Percentiles rank a stretch among this genome's conserved stretches.
Conservation (phyloP, 164 flowering plant species). For the Nymphaea colorata region DNA sequence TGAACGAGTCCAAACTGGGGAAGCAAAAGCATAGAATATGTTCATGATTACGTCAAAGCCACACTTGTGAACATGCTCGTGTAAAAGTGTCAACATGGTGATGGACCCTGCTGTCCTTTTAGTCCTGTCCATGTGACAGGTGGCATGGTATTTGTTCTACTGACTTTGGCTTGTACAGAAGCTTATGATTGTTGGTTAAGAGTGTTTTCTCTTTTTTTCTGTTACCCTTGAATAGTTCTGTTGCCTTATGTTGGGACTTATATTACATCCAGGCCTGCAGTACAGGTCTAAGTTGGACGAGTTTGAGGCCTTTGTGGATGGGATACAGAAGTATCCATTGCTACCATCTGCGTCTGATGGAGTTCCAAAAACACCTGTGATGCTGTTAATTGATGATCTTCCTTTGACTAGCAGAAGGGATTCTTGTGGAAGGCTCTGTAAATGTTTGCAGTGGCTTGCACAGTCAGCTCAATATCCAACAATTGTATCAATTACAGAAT, state of each 20-base stretch:
- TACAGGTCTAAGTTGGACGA: constrained; percentile 92
- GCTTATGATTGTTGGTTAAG: too few relatives aligned
- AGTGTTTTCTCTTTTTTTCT: not conserved
- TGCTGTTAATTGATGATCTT: constrained; percentile 83
- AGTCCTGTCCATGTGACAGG: too few relatives aligned
- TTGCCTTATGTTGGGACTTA: not conserved
- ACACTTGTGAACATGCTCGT: too few relatives aligned
- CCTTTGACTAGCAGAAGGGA: constrained; percentile 57
- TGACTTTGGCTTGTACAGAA: too few relatives aligned
- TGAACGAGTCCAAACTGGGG: too few relatives aligned
- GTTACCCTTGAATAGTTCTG: not conserved
- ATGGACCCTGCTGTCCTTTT: too few relatives aligned
- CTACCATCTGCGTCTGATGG: constrained; percentile 22
- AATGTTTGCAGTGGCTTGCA: constrained; percentile 62
- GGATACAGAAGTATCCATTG: constrained; percentile 60
- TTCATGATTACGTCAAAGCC: too few relatives aligned
- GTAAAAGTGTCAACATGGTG: too few relatives aligned
- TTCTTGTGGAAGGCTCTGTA: constrained; percentile 47
- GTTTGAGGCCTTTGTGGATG: constrained; percentile 74
- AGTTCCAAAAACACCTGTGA: constrained; percentile 20
- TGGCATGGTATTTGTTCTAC: too few relatives aligned
- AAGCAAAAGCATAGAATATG: too few relatives aligned
- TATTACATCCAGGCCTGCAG: constrained; percentile 21
- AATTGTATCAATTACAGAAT: constrained; percentile 55
- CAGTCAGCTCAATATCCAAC: constrained; percentile 61